These are phyloP conservation scores for Ceratocystis alfenasii DNA, from an alignment of 2,329 filamentous ascomycete genomes.

Conservation along the genomic window DNA sequence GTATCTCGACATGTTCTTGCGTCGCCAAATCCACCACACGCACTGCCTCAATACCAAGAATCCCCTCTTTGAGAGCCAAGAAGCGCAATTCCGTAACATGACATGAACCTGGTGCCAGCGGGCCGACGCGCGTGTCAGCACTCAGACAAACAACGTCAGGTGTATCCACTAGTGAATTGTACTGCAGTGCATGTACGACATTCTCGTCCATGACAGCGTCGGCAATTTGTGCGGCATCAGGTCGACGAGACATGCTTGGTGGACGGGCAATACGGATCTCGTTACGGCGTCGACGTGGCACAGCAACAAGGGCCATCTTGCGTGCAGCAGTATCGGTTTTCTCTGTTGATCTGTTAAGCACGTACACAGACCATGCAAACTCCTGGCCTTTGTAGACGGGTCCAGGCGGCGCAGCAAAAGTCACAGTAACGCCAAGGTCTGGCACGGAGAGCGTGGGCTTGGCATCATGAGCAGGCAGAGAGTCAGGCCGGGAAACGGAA, in stretches of 20 bases:
- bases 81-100: slow-evolving; percentile 64
- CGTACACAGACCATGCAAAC: slow-evolving; percentile 62
- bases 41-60: slow-evolving; percentile 59
- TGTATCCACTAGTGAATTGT: slow-evolving; percentile 48
- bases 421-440: slow-evolving; percentile 62
- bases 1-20: slow-evolving; percentile 66
- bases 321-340: slow-evolving; percentile 36
- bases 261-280: slow-evolving; percentile 43
- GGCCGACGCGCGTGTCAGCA: slow-evolving; percentile 61
- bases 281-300: slow-evolving; percentile 52
- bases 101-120: slow-evolving; percentile 58
- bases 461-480: slow-evolving; percentile 41
- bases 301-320: slow-evolving; percentile 57
- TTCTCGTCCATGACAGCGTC: slow-evolving; percentile 62
- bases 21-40: slow-evolving; percentile 60
- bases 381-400: slow-evolving; percentile 51
- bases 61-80: slow-evolving; percentile 52
- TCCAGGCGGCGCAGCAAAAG: slow-evolving; percentile 49
- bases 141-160: slow-evolving; percentile 63
- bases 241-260: slow-evolving; percentile 37
- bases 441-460: slow-evolving; percentile 38
- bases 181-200: slow-evolving; percentile 58
- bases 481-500: slow-evolving; percentile 46
- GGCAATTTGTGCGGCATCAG: slow-evolving; percentile 37
- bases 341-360: slow-evolving; percentile 56